These are phyloP conservation scores for Teratosphaeria destructans DNA, from an alignment of 2,329 filamentous ascomycete genomes.

Conservation along the genomic window DNA sequence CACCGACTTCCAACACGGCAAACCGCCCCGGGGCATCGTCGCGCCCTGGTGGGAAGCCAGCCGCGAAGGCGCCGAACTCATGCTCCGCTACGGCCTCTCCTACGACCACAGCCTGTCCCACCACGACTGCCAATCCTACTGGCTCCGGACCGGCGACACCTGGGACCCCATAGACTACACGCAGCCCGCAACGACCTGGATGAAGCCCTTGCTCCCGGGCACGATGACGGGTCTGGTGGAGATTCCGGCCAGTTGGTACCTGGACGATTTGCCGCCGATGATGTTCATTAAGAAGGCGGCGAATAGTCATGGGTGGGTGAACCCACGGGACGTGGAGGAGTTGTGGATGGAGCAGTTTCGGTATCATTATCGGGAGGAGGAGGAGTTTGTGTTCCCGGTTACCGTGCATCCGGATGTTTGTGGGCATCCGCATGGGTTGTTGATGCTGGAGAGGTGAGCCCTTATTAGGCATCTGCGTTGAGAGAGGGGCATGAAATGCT, in stretches of 20 bases:
- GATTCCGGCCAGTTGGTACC: conserved; percentile 57
- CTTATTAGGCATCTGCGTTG: background rate
- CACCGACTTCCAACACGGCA: conserved; percentile 52
- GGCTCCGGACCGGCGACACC: conserved; percentile 50
- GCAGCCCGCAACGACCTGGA: conserved; percentile 49
- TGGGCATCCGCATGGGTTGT: conserved; percentile 58
- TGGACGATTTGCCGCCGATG: conserved; percentile 51
- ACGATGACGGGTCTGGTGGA: conserved; percentile 54
- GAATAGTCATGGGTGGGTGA: conserved; percentile 53
- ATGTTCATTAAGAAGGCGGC: conserved; percentile 60
- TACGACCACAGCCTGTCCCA: conserved; percentile 60
- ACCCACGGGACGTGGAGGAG: conserved; percentile 50
- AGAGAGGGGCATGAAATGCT: no score
- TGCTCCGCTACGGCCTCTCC: conserved; percentile 57
- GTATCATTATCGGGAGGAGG: conserved; percentile 67
- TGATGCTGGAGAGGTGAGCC: conserved; percentile 59
- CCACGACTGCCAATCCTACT: conserved; percentile 56
- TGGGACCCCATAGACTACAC: conserved; percentile 61
- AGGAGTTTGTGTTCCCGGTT: conserved; percentile 68
- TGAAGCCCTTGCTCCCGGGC: conserved; percentile 54
- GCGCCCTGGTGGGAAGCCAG: conserved; percentile 69
- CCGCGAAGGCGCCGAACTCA: conserved; percentile 54
- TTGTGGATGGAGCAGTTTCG: conserved; percentile 59
- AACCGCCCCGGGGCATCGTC: conserved; percentile 60
- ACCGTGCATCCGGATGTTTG: conserved; percentile 67